Conservation (phyloP, 139 green algal genomes). For the Chlorella sp. region DNA sequence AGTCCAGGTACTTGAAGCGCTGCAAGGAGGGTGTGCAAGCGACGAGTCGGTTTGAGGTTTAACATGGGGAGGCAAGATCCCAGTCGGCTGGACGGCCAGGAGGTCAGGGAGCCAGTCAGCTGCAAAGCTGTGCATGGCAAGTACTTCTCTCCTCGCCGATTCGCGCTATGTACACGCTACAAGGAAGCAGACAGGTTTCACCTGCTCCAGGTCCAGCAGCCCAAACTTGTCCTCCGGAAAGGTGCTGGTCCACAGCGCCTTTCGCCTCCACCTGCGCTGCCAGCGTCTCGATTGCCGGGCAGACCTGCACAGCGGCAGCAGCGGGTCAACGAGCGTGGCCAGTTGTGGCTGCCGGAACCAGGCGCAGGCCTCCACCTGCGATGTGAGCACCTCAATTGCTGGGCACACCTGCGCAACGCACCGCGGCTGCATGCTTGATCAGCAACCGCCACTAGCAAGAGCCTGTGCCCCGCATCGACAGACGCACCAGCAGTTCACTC, state of each 20-base stretch:
- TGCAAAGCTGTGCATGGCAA: too few species aligned
- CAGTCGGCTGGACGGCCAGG: too few species aligned
- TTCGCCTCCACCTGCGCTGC: neutral
- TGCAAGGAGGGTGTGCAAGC: conserved; percentile 47
- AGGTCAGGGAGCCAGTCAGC: neutral
- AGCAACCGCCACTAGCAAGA: too few species aligned
- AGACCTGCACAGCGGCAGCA: neutral
- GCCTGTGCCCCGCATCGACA: too few species aligned
- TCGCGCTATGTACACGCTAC: neutral
- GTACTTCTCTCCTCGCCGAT: neutral
- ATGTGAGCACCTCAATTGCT: neutral
- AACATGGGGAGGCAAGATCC: neutral
- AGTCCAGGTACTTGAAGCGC: conserved; percentile 72
- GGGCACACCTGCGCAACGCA: conserved; percentile 4
- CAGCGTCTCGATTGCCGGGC: neutral
- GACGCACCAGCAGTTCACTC: too few species aligned
- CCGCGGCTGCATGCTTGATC: too few species aligned
- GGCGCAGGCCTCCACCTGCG: neutral
- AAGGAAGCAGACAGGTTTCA: neutral
- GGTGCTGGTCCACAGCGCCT: neutral
- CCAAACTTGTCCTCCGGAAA: conserved; percentile 15
- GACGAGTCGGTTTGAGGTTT: neutral
- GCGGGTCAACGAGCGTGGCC: too few species aligned
- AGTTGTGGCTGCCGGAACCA: too few species aligned
- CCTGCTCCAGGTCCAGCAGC: neutral